phyloP scores from a whole-genome alignment of 352 stramenopile genomes.

The Thalassiosira hispida region DNA sequence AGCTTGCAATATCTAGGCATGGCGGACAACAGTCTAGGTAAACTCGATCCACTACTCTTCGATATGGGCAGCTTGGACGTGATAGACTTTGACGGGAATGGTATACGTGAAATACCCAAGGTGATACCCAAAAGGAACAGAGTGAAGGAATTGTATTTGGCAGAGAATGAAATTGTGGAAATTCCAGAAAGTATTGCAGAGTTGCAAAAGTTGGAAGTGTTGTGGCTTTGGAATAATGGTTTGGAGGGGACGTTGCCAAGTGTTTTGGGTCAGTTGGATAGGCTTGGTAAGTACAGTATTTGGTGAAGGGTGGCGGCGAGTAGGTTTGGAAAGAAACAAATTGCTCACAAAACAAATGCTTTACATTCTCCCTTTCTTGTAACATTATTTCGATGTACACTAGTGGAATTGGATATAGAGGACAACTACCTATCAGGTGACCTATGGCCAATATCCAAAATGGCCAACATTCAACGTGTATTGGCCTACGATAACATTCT shows the following conservation, averaged over 20 bases:
- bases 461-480: slow-evolving; percentile 12
- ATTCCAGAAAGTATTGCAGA: slow-evolving; percentile 21
- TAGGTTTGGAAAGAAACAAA: no score
- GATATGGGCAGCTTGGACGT: slow-evolving; percentile 39
- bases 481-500: slow-evolving; percentile 29
- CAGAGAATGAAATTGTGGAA: slow-evolving; percentile 16
- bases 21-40: slow-evolving; percentile 33
- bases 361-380: no score
- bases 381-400: no score
- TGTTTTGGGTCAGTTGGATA: slow-evolving; percentile 24
- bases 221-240: slow-evolving; percentile 30
- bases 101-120: slow-evolving; percentile 13
- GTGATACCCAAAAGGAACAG: slow-evolving; percentile 21
- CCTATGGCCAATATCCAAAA: slow-evolving; percentile 24
- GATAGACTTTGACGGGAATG: slow-evolving; percentile 51
- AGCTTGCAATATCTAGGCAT: slow-evolving; percentile 49
- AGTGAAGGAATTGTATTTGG: slow-evolving; percentile 36
- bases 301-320: no score
- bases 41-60: slow-evolving; percentile 38
- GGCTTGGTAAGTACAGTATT: slow-evolving; percentile 39
- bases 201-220: slow-evolving; percentile 35
- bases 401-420: slow-evolving; percentile 29
- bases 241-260: slow-evolving; percentile 26
- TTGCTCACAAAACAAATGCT: no score
- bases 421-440: slow-evolving; percentile 30